Conservation (phyloP, 1,139 yeast genomes). For the Hanseniaspora uvarum region DNA sequence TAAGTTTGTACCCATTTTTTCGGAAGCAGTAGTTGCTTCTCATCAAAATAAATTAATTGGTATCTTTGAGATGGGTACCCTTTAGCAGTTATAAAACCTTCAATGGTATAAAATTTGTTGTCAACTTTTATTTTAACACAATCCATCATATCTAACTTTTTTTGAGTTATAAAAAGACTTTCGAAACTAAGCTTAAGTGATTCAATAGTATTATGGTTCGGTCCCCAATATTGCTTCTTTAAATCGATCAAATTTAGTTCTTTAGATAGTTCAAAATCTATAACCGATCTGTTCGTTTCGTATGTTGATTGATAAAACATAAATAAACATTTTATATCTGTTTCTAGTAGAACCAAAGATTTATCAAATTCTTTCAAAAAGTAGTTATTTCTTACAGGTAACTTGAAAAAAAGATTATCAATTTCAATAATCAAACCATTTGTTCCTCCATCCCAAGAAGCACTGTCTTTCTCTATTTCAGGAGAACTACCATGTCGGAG, state of each 20-base stretch:
- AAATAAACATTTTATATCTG: constrained; percentile 31
- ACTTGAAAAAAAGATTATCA: constrained; percentile 40
- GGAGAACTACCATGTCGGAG: background rate
- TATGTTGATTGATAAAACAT: constrained; percentile 33
- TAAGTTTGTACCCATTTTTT: constrained; percentile 19
- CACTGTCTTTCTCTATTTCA: background rate
- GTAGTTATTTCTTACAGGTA: constrained; percentile 47
- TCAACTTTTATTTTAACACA: constrained; percentile 23
- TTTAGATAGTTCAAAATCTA: constrained; percentile 19
- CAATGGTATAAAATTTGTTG: constrained; percentile 28
- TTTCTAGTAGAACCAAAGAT: constrained; percentile 28
- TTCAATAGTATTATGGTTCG: background rate
- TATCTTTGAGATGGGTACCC: constrained; percentile 33
- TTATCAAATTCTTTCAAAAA: constrained; percentile 18
- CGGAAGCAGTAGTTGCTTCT: constrained; percentile 28
- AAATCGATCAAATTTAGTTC: background rate
- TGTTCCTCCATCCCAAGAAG: background rate
- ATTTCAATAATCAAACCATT: constrained; percentile 46
- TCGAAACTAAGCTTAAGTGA: background rate
- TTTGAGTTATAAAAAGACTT: background rate
- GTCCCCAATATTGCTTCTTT: background rate
- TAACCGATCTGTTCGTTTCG: constrained; percentile 18
- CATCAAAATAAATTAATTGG: constrained; percentile 44
- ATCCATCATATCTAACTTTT: constrained; percentile 15
- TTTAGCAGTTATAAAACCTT: constrained; percentile 29